Base-by-base conservation (phyloP, 257 asterid species). In the Sherardia arvensis region DNA sequence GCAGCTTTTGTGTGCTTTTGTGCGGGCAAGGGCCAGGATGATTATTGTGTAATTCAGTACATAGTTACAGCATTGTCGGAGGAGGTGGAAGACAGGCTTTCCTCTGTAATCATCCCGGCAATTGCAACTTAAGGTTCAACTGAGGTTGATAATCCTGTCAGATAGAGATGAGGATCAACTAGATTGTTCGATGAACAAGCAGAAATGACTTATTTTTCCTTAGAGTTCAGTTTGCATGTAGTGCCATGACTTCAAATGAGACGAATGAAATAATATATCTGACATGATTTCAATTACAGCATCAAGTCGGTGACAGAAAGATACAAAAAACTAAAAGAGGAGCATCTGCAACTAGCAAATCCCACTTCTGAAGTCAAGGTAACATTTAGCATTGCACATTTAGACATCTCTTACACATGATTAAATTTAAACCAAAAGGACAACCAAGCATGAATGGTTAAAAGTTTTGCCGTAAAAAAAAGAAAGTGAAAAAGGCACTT, bases 311-410 rank as follows among this genome's bases (percentile, higher is more conserved):
- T 84, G 63, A 84, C 79, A 45, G 95, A 84, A 25, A 75, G 92
- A 64, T 85, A 80, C 81, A 76, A 74, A 40, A 79, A 71, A 79
- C 73, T 78, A 15, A 88, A 86, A 73, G 85, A 80, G 56, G 85
- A 77, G 72, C 78, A 79, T 54, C 75, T 80, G 14, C 86, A 84
- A 66, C 60, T 76, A 66, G 81, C 79, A 47, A 79, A 81, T 78
- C 85, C 83, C 6, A 80, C 77, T 32, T 77, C 96, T n/a, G 92
- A 88, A 86, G 74, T 80, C 78, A 85, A 78, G 90, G 94, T 85
- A 79, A 68, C 36, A 59, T 67, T 64, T 63, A 69, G 43, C 62
- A 32, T 59, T 33, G 34, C 60, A 10, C 17, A 53, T 14, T 53
- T 21, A 20, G 11, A 30, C 20, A 8, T 25, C 11, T 25, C 11